Evolutionary conservation across 306 rosid genomes (phyloP), one percentile per base, ranked within the genome.

Genomic region (Nissolia schottii): DNA sequence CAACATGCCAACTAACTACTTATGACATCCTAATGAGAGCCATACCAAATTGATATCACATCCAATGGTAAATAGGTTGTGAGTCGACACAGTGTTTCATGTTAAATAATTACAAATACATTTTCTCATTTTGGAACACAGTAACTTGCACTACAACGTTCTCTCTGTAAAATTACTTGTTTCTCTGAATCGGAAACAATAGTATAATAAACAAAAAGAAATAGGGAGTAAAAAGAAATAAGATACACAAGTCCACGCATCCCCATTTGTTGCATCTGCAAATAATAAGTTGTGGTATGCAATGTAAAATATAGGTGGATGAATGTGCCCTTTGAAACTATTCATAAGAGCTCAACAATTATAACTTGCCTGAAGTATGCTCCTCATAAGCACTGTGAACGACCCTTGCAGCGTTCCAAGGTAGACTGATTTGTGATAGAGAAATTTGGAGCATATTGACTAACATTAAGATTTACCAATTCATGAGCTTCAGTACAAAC

Each of bases 351-450:
- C 67, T 71, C 1, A 4, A 29, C 64, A 31, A 45, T 65, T 11
- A 9, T 16, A 65, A 56, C 64, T 61, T 53, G 77, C 66, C 80
- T 48, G 12, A n/a, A 12, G 55, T 35, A 77, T 22, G 20, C 54
- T 57, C 70, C 45, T 27, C 53, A 46, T 12, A n/a, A 45, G 51
- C 28, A 53, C 11, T 60, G 13, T 24, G 53, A 31, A 61, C 43
- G 57, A 45, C 62, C 63, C 23, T 59, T 25, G 62, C 76, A 49
- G 41, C n/a, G 6, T 59, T 5, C 43, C 25, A 45, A 41, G 45
- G 32, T 20, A 78, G n/a, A 37, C 7, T 16, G 34, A 57, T 28
- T 18, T 6, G 13, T 49, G 7, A 45, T 27, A 13, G 15, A 23
- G 40, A 68, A 41, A 40, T 41, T 60, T 0, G 11, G 20, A 46